Evolutionary conservation across 345 rosid species (phyloP).

Genomic region (Gossypium australe): DNA sequence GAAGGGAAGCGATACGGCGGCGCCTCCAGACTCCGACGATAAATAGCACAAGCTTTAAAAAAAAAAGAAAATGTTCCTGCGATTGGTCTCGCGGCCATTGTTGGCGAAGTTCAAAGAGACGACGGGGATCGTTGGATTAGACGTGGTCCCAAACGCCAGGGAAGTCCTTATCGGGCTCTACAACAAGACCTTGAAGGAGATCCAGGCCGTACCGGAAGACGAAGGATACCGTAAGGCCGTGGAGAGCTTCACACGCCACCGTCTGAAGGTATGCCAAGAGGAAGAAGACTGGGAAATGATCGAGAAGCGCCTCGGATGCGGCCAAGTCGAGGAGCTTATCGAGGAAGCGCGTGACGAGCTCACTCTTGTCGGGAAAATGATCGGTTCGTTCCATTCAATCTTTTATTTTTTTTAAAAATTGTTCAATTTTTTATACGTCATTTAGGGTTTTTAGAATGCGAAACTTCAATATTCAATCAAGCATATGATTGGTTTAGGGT

Average conservation of each 20-base stretch:
- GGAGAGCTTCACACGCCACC: conserved; percentile 78
- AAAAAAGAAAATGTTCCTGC: conserved; percentile 10
- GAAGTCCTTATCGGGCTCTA: conserved; percentile 73
- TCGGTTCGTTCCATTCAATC: conserved; percentile 44
- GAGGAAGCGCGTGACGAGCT: conserved; percentile 95
- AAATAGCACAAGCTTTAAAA: neutral
- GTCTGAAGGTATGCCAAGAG: conserved; percentile 68
- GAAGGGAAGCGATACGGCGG: neutral
- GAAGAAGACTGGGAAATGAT: conserved; percentile 87
- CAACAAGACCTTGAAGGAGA: conserved; percentile 85
- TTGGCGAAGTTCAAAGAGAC: conserved; percentile 87
- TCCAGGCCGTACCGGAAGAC: conserved; percentile 88
- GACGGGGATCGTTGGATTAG: conserved; percentile 93
- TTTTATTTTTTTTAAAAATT: neutral
- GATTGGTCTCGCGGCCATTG: conserved; percentile 73
- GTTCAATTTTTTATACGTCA: neutral
- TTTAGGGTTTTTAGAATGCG: neutral
- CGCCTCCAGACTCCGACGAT: neutral
- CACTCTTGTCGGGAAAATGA: conserved; percentile 85
- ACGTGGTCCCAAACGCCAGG: conserved; percentile 90
- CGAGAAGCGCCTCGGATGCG: conserved; percentile 83
- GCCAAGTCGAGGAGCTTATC: conserved; percentile 96
- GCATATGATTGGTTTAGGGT: neutral
- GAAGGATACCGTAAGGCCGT: conserved; percentile 97
- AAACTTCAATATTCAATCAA: neutral